These are phyloP conservation scores for Areca catechu DNA, from an alignment of 176 grass and related monocot species.

Conservation along the genomic window DNA sequence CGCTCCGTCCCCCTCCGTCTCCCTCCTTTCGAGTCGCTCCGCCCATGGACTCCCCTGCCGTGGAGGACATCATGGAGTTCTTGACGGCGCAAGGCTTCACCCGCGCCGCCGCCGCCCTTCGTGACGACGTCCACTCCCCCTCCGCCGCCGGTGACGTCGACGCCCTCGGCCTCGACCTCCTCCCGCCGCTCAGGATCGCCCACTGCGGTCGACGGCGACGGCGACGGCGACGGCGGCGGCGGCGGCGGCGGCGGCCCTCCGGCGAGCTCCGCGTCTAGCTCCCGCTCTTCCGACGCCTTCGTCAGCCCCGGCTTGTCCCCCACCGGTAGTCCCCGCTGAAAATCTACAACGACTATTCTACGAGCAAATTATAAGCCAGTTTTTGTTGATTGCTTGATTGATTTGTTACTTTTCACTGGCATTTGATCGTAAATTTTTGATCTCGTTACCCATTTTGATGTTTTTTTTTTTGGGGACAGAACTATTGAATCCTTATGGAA, in stretches of 20 bases:
- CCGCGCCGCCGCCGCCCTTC: slow-evolving; percentile 73
- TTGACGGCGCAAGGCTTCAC: slow-evolving; percentile 68
- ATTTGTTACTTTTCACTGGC: background rate
- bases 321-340: slow-evolving; percentile 36
- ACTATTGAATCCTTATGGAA: slow-evolving; percentile 71
- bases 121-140: slow-evolving; percentile 61
- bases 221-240: background rate
- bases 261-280: slow-evolving; percentile 33
- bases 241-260: slow-evolving; percentile 5
- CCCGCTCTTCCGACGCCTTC: slow-evolving; percentile 71
- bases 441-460: background rate
- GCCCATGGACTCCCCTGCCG: slow-evolving; percentile 56
- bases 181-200: slow-evolving; percentile 46
- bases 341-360: too few species aligned
- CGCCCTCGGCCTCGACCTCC: slow-evolving; percentile 3
- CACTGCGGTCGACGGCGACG: slow-evolving; percentile 10
- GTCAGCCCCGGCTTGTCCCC: slow-evolving; percentile 79
- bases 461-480: slow-evolving; percentile 36
- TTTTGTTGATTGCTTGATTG: background rate
- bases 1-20: too few species aligned
- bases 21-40: too few species aligned
- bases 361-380: background rate
- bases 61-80: slow-evolving; percentile 90
- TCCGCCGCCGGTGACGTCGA: slow-evolving; percentile 6
- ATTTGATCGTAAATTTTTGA: background rate